phyloP scores from a whole-genome alignment of 176 grass and related monocot species.

The Otatea glauca region DNA sequence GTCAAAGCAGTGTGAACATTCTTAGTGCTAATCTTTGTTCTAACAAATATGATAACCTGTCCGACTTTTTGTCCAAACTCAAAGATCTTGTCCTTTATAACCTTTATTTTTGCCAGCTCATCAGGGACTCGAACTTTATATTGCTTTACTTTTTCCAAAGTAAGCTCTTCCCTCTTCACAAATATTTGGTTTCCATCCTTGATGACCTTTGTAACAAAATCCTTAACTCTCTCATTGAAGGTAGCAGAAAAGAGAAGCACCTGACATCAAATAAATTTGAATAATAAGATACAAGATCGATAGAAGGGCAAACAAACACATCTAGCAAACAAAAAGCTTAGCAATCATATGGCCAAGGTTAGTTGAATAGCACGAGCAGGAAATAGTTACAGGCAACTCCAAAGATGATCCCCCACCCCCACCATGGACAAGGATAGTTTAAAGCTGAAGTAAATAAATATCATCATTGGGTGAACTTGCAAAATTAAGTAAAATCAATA shows the following conservation, averaged over 20 bases:
- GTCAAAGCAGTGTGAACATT: conserved; percentile 74
- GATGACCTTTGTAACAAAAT: conserved; percentile 79
- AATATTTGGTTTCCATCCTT: conserved; percentile 90
- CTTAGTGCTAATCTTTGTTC: conserved; percentile 70
- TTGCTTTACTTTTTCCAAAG: conserved; percentile 92
- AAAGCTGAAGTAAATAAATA: conserved; percentile 15
- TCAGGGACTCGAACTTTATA: conserved; percentile 87
- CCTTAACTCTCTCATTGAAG: conserved; percentile 88
- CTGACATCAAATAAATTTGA: conserved; percentile 41
- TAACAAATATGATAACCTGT: conserved; percentile 95
- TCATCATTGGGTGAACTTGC: not conserved
- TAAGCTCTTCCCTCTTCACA: conserved; percentile 93
- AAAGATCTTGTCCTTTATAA: conserved; percentile 90
- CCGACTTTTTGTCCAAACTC: conserved; percentile 93
- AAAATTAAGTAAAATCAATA: not conserved
- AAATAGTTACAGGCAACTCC: not conserved
- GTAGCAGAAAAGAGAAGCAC: conserved; percentile 97
- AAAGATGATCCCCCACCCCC: not conserved
- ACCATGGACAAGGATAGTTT: not conserved
- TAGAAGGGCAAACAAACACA: conserved; percentile 22
- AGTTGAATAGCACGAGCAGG: conserved; percentile 20
- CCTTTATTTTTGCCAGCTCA: conserved; percentile 79
- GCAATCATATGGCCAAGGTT: not conserved
- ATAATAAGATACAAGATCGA: conserved; percentile 21
- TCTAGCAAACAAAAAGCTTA: conserved; percentile 2